These are phyloP conservation scores for Rhizopus delemar DNA, from an alignment of 371 early-diverging fungal genomes.

Conservation along the genomic window DNA sequence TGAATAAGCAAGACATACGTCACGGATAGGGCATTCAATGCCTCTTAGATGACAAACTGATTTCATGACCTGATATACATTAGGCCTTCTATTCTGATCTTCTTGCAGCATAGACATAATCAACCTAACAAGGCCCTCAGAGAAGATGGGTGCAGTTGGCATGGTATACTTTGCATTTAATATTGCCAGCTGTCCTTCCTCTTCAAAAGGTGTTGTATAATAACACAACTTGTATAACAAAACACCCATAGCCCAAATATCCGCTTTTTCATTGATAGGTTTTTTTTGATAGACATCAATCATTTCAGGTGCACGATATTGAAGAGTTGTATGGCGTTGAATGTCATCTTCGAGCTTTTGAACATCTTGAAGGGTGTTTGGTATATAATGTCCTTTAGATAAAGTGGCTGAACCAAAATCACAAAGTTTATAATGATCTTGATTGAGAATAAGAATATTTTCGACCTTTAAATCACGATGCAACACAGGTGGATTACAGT, in stretches of 20 bases:
- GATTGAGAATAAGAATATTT: conserved; percentile 55
- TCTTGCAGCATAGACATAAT: conserved; percentile 77
- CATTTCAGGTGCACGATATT: conserved; percentile 94
- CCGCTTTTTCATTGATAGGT: conserved; percentile 85
- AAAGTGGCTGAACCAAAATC: conserved; percentile 89
- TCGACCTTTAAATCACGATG: conserved; percentile 92
- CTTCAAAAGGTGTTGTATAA: conserved; percentile 93
- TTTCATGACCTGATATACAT: conserved; percentile 75
- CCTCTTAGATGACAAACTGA: conserved; percentile 68
- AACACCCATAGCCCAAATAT: conserved; percentile 86
- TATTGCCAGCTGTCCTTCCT: conserved; percentile 82
- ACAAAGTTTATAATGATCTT: conserved; percentile 81
- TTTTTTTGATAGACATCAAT: conserved; percentile 81
- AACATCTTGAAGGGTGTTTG: conserved; percentile 63
- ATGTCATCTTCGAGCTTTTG: conserved; percentile 85
- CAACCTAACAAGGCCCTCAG: conserved; percentile 59
- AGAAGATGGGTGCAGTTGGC: conserved; percentile 73
- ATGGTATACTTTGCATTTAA: conserved; percentile 83
- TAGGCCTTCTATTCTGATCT: conserved; percentile 71
- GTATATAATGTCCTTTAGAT: conserved; percentile 65
- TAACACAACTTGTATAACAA: conserved; percentile 84
- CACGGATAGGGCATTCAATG: conserved; percentile 65
- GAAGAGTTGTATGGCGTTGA: conserved; percentile 83
- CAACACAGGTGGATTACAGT: conserved; percentile 67
- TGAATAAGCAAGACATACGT: conserved; percentile 35